Conservation (phyloP, 176 grass and related monocot genomes). For the Juncus effusus region DNA sequence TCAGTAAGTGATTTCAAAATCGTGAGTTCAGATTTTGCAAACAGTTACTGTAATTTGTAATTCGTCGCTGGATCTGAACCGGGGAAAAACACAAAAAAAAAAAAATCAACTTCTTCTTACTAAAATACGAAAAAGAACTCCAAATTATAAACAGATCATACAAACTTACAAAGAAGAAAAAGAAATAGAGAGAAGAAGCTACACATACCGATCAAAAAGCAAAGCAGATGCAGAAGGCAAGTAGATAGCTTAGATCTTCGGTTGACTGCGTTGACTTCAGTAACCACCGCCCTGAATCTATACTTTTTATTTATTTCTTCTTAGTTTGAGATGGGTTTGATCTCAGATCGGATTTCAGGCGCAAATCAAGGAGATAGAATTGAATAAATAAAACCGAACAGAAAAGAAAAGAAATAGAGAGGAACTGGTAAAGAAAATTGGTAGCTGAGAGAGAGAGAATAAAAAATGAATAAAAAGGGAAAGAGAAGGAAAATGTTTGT, state of each 20-base stretch:
- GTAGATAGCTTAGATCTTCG: background rate
- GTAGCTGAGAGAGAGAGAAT: background rate
- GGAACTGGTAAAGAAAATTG: background rate
- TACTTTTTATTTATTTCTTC: background rate
- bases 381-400: too few relatives aligned
- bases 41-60: too few relatives aligned
- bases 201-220: constrained; percentile 17
- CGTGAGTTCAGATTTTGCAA: too few relatives aligned
- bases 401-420: background rate
- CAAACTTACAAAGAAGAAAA: constrained; percentile 1
- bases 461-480: background rate
- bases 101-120: too few relatives aligned
- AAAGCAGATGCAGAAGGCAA: background rate
- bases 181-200: background rate
- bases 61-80: too few relatives aligned
- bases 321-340: background rate
- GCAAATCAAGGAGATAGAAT: constrained; percentile 12
- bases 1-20: too few relatives aligned
- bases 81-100: too few relatives aligned
- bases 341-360: constrained; percentile 6
- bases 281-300: background rate
- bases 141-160: too few relatives aligned
- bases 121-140: too few relatives aligned
- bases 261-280: constrained; percentile 6
- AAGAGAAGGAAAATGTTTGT: constrained; percentile 17